Percentiles rank a stretch among this genome's conserved stretches.
Conservation (phyloP, 2,329 filamentous ascomycete species). For the Epichloe sibirici region DNA sequence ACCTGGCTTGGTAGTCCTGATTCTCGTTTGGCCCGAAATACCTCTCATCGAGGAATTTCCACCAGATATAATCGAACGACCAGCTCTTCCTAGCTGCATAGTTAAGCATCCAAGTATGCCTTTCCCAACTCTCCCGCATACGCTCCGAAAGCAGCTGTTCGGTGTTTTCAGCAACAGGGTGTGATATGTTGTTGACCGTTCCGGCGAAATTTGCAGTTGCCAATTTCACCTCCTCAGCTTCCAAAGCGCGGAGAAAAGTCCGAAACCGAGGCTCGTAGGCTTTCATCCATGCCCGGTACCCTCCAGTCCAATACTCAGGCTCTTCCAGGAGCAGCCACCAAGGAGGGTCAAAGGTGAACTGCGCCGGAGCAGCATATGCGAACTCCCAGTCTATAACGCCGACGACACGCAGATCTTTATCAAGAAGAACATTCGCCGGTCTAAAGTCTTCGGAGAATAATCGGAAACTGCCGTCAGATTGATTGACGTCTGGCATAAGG, state of each 20-base stretch:
- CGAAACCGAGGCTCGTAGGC: constrained; percentile 20
- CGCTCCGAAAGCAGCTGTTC: constrained; percentile 12
- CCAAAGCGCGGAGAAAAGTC: constrained; percentile 22
- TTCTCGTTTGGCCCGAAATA: constrained; percentile 14
- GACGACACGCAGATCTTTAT: constrained; percentile 15
- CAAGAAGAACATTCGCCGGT: constrained; percentile 21
- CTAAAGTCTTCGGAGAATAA: constrained; percentile 16
- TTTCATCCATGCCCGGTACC: constrained; percentile 17
- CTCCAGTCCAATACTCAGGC: constrained; percentile 20
- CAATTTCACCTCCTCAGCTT: constrained; percentile 17
- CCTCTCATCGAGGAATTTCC: constrained; percentile 21
- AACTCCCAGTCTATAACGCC: constrained; percentile 31
- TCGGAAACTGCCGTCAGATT: constrained; percentile 2
- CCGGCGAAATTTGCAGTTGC: no score
- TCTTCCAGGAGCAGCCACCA: constrained; percentile 26
- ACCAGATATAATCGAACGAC: constrained; percentile 25
- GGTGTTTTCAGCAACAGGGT: no score
- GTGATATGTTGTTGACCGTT: no score
- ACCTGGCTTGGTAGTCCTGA: no score
- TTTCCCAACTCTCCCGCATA: constrained; percentile 26
- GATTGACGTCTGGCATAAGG: neutral
- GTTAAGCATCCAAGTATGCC: constrained; percentile 18
- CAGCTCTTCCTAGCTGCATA: constrained; percentile 24
- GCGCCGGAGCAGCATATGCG: constrained; percentile 12
- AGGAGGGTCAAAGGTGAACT: constrained; percentile 12